Conservation (phyloP, 2,329 filamentous ascomycete species). For the Nothomitra cinnamomea region DNA sequence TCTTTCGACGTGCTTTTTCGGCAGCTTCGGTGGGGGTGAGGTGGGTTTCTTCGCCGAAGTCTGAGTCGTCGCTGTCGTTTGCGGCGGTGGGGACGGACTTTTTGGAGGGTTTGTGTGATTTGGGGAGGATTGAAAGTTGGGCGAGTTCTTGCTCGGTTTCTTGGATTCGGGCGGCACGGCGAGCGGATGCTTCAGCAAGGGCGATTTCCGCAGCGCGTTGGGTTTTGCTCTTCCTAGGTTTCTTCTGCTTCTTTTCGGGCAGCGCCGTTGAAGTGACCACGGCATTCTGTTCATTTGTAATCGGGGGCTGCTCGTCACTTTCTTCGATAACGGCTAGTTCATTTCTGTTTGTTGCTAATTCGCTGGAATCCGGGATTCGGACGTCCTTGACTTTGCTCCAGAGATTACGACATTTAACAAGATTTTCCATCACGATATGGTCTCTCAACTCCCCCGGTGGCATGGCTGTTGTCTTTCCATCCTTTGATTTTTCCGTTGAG, state of each 20-base stretch:
- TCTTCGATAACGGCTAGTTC: slow-evolving; percentile 15
- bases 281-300: background rate
- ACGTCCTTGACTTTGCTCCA: slow-evolving; percentile 62
- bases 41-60: slow-evolving; percentile 80
- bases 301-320: slow-evolving; percentile 10
- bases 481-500: slow-evolving; percentile 49
- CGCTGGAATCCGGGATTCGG: slow-evolving; percentile 29
- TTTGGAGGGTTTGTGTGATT: slow-evolving; percentile 30
- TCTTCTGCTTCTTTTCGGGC: slow-evolving; percentile 26
- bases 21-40: slow-evolving; percentile 64
- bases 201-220: slow-evolving; percentile 33
- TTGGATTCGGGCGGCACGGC: slow-evolving; percentile 34
- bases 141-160: slow-evolving; percentile 54
- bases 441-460: slow-evolving; percentile 68
- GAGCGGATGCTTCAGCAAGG: slow-evolving; percentile 35
- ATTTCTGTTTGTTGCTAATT: slow-evolving; percentile 13
- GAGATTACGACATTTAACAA: slow-evolving; percentile 62
- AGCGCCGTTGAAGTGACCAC: slow-evolving; percentile 10
- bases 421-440: slow-evolving; percentile 75
- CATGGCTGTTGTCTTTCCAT: slow-evolving; percentile 39
- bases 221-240: slow-evolving; percentile 29
- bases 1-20: slow-evolving; percentile 80
- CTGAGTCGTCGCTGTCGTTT: slow-evolving; percentile 49
- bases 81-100: slow-evolving; percentile 12
- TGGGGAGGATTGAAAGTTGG: slow-evolving; percentile 48